Base-by-base conservation (phyloP, 495 filamentous ascomycete species). In the Saxophila tyrrhenica region DNA sequence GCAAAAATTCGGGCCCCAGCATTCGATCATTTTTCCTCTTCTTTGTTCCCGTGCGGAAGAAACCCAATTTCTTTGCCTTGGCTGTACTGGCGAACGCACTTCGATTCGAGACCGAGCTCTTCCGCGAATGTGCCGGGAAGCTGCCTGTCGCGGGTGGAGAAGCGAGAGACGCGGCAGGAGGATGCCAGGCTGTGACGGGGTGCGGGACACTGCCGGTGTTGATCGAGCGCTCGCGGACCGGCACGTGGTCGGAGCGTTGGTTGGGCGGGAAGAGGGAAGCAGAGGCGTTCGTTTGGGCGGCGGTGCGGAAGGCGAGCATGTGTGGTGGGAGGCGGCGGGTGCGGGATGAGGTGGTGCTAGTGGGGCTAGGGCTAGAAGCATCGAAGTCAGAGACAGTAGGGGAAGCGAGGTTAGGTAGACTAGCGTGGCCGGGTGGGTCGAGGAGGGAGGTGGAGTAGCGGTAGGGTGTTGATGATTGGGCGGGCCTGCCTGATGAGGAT, bases 381-480 rank as follows among this genome's bases (percentile, higher is more conserved):
- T 25, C 41, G 47, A 48, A 50, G 5, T 35, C 39, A 8, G 58
- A 56, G 1, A 39, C 42, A 3, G 1, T 43, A 38, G 52, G 47
- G 2, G 43, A 22, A 8, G 42, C 25, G 16, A 51, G 52, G 17
- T 35, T 45, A 2, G 52, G 46, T n/a, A n/a, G n/a, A 25, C 62
- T 58, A 3, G 25, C 21, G 22, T 68, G 67, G 58, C 65, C 65
- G 2, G 57, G 67, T 3, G 63, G 59, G 22, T 46, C 63, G 48
- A 58, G 64, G 22, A 65, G 42, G 17, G 57, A 59, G 2, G 57
- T 51, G n/a, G 57, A 59, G 39, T 55, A 21, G 45, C 57, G 51
- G 17, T 59, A 44, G 39, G 44, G 46, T 51, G 20, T 22, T 10
- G 3, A 54, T 1, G n/a, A 38, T 45, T 44, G 48, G 17, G 25